Percentiles rank a stretch among this genome's conserved stretches.
Evolutionary conservation across 192 early-diverging fungal species (phyloP).

Genomic region (Rhizoclosmatium sp.): DNA sequence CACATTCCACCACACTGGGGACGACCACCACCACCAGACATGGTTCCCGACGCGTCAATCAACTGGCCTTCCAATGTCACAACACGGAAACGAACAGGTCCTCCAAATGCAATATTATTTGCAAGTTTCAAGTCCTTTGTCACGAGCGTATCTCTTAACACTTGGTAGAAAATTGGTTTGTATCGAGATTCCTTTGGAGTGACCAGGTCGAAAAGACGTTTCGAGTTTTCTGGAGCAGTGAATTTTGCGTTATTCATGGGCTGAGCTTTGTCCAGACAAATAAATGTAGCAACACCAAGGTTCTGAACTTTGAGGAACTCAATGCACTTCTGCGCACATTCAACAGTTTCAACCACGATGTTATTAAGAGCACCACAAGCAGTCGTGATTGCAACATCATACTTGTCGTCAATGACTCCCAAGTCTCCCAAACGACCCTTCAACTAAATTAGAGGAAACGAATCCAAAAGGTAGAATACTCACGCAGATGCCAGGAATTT

Average conservation of each 20-base stretch:
- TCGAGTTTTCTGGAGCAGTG: slow-evolving; percentile 63
- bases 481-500: slow-evolving; percentile 50
- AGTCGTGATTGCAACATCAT: slow-evolving; percentile 95
- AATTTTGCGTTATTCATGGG: slow-evolving; percentile 52
- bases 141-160: slow-evolving; percentile 86
- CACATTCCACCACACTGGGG: slow-evolving; percentile 88
- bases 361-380: slow-evolving; percentile 82
- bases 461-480: slow-evolving; percentile 7
- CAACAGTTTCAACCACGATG: slow-evolving; percentile 92
- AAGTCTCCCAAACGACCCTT: slow-evolving; percentile 91
- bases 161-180: slow-evolving; percentile 85
- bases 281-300: slow-evolving; percentile 86
- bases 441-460: not conserved
- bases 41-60: slow-evolving; percentile 90
- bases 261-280: slow-evolving; percentile 81
- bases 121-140: slow-evolving; percentile 84
- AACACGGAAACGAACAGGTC: slow-evolving; percentile 83
- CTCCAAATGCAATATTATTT: slow-evolving; percentile 85
- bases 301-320: slow-evolving; percentile 86
- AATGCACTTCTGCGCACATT: slow-evolving; percentile 85
- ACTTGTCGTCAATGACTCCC: slow-evolving; percentile 92
- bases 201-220: slow-evolving; percentile 88
- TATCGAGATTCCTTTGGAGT: slow-evolving; percentile 76
- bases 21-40: slow-evolving; percentile 88
- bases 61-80: slow-evolving; percentile 93